Evolutionary conservation across 129 eudicot genomes (phyloP).

Genomic region (carrot (Daucus carota)): DH1_v3.0 NC_030381.2:45432501-45433000

Average conservation of each 20-base stretch:
- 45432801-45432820: slow-evolving; percentile 8
- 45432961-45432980: neutral
- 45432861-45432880: neutral
- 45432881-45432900: neutral
- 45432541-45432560: neutral
- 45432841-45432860: neutral
- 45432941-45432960: neutral
- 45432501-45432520: neutral
- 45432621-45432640: neutral
- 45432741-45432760: neutral
- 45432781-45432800: neutral
- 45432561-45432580: neutral
- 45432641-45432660: neutral
- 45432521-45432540: neutral
- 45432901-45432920: slow-evolving; percentile 13
- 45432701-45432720: neutral
- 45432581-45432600: neutral
- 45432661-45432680: neutral
- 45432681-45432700: neutral
- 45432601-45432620: neutral
- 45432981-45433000: neutral
- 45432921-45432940: slow-evolving; percentile 11
- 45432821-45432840: neutral
- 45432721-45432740: neutral
- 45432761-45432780: neutral